These are phyloP conservation scores for Kwoniella dendrophila DNA, from an alignment of 768 basidiomycete genomes.

Conservation along the genomic window DNA sequence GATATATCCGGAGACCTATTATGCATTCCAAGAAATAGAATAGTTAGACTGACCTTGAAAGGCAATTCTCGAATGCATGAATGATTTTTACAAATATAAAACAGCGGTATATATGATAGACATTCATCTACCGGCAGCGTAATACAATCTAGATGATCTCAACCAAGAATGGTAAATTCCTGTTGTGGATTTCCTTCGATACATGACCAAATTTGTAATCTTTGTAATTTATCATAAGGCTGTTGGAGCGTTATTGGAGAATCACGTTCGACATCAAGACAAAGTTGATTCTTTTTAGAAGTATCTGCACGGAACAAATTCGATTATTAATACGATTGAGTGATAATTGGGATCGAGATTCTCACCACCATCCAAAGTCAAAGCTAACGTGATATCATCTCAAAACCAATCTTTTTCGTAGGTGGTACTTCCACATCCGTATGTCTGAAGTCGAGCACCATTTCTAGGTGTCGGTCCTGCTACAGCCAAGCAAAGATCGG, in stretches of 20 bases:
- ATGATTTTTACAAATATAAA: too few relatives aligned
- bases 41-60: too few relatives aligned
- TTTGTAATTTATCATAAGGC: neutral
- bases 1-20: too few relatives aligned
- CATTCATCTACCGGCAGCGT: too few relatives aligned
- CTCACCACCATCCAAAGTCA: constrained; percentile 3
- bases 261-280: constrained; percentile 13
- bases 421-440: constrained; percentile 3
- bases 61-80: too few relatives aligned
- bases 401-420: neutral
- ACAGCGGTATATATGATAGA: too few relatives aligned
- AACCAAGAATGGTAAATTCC: constrained; percentile 5
- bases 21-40: too few relatives aligned
- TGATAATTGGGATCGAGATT: neutral
- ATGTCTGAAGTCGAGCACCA: neutral
- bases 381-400: neutral
- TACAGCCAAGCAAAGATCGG: constrained; percentile 13
- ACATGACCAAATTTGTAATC: constrained; percentile 13
- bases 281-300: neutral
- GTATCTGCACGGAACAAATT: neutral
- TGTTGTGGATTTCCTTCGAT: constrained; percentile 13
- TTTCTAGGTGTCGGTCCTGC: constrained; percentile 7
- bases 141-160: neutral
- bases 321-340: neutral
- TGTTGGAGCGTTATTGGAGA: neutral